phyloP scores from a whole-genome alignment of 192 early-diverging fungal species.

The Borealophlyctis nickersoniae region DNA sequence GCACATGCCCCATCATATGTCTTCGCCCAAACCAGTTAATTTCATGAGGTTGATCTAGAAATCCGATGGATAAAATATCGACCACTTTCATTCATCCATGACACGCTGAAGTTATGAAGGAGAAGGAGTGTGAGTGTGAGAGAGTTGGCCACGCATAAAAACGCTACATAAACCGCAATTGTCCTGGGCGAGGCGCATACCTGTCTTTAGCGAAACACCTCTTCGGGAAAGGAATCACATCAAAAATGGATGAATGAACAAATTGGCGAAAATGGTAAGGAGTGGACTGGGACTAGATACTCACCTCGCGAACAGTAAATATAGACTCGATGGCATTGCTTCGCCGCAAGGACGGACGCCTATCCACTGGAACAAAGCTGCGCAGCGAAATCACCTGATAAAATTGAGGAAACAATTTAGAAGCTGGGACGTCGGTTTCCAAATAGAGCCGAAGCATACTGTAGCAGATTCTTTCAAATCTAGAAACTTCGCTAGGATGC shows the following conservation, averaged over 20 bases:
- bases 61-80: slow-evolving; percentile 78
- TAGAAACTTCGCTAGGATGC: slow-evolving; percentile 77
- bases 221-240: not conserved
- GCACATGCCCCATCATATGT: too few species aligned
- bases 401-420: too few species aligned
- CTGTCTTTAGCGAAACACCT: not conserved
- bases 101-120: slow-evolving; percentile 15
- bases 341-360: slow-evolving; percentile 66
- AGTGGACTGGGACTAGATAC: slow-evolving; percentile 10
- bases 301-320: slow-evolving; percentile 48
- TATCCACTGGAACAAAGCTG: slow-evolving; percentile 76
- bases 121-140: not conserved
- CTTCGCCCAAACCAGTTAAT: too few species aligned
- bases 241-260: not conserved
- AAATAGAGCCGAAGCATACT: slow-evolving; percentile 67
- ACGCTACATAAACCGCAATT: not conserved
- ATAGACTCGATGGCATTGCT: slow-evolving; percentile 52
- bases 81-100: slow-evolving; percentile 64
- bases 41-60: too few species aligned
- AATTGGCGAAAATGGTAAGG: not conserved
- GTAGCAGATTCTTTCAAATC: slow-evolving; percentile 84
- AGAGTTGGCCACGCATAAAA: not conserved
- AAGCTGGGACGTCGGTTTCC: not conserved
- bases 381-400: slow-evolving; percentile 83
- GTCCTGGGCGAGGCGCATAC: too few species aligned